A percentile compares a stretch with the other conserved stretches of the same genome.
Conservation (phyloP, 2,329 filamentous ascomycete species). For the Lachnellula occidentalis region DNA sequence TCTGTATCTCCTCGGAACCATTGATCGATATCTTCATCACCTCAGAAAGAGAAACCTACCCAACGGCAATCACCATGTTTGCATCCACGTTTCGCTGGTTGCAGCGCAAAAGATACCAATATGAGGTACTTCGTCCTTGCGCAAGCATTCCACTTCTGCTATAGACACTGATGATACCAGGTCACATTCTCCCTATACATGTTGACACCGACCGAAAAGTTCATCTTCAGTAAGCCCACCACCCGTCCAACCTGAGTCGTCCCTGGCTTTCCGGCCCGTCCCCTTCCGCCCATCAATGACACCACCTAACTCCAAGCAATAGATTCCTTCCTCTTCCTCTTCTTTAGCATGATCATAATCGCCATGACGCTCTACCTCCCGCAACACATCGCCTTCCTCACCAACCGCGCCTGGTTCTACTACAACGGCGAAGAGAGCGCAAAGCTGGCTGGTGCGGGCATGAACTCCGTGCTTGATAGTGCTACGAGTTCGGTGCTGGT, state of each 20-base stretch:
- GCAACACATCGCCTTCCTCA: conserved; percentile 78
- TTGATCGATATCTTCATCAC: neutral
- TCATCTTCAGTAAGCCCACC: conserved; percentile 77
- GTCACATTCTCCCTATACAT: conserved; percentile 97
- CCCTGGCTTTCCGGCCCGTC: neutral
- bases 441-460: conserved; percentile 10
- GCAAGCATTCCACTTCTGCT: neutral
- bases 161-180: conserved; percentile 72
- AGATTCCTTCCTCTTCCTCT: conserved; percentile 91
- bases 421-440: conserved; percentile 70
- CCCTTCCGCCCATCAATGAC: neutral
- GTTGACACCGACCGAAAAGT: conserved; percentile 92
- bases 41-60: neutral
- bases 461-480: conserved; percentile 21
- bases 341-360: conserved; percentile 79
- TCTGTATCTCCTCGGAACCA: too few species aligned
- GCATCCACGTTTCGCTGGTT: conserved; percentile 68
- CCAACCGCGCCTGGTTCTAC: conserved; percentile 89
- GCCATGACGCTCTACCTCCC: conserved; percentile 90
- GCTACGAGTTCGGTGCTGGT: conserved; percentile 16
- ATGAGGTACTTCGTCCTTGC: conserved; percentile 50
- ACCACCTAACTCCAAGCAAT: conserved; percentile 9
- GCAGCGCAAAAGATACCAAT: conserved; percentile 93
- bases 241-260: neutral
- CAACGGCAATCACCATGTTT: conserved; percentile 28